These are phyloP conservation scores for Tricladium varicosporioides DNA, from an alignment of 2,329 filamentous ascomycete species.

Conservation along the genomic window DNA sequence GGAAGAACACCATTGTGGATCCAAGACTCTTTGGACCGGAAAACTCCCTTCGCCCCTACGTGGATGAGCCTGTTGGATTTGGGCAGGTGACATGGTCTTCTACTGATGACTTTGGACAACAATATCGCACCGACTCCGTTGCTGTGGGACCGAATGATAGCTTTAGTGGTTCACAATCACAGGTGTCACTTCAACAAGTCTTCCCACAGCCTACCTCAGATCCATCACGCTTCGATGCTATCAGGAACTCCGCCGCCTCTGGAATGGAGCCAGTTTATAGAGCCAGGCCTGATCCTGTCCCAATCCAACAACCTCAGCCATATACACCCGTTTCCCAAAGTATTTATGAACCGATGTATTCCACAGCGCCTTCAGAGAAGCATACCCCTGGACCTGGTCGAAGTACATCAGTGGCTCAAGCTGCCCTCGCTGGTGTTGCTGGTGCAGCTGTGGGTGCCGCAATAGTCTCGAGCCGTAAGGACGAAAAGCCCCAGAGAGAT, in stretches of 20 bases:
- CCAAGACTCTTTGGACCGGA: slow-evolving; percentile 57
- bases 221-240: slow-evolving; percentile 58
- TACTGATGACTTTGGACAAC: slow-evolving; percentile 30
- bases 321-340: slow-evolving; percentile 68
- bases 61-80: slow-evolving; percentile 56
- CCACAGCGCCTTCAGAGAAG: slow-evolving; percentile 23
- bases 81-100: slow-evolving; percentile 38
- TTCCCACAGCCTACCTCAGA: slow-evolving; percentile 66
- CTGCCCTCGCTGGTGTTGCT: slow-evolving; percentile 47
- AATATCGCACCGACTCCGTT: slow-evolving; percentile 11
- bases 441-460: slow-evolving; percentile 49
- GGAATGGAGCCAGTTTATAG: slow-evolving; percentile 40
- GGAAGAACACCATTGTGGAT: slow-evolving; percentile 53
- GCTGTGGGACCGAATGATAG: slow-evolving; percentile 30
- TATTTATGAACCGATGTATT: slow-evolving; percentile 56
- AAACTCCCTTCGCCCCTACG: slow-evolving; percentile 58
- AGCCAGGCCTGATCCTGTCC: slow-evolving; percentile 57
- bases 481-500: slow-evolving; percentile 25
- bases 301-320: slow-evolving; percentile 84
- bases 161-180: slow-evolving; percentile 37
- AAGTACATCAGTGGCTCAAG: slow-evolving; percentile 41
- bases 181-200: slow-evolving; percentile 56
- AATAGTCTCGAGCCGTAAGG: slow-evolving; percentile 39
- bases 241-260: slow-evolving; percentile 48
- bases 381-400: slow-evolving; percentile 32